Conservation (phyloP, 768 basidiomycete species). For the Fibroporia radiculosa region DNA sequence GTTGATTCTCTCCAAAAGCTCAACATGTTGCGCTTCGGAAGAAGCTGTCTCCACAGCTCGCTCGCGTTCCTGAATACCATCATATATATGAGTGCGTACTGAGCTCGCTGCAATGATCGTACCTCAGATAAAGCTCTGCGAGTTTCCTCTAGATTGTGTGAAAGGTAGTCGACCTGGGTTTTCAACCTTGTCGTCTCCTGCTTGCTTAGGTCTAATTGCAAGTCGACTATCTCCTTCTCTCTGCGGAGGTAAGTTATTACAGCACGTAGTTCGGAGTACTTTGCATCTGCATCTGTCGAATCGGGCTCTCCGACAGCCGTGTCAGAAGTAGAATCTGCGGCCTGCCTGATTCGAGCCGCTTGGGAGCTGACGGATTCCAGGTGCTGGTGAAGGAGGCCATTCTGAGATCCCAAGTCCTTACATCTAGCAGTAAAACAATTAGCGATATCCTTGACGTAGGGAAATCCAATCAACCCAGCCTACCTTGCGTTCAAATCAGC, state of each 20-base stretch:
- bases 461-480: too few relatives aligned
- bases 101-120: background rate
- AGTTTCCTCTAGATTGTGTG: constrained; percentile 62
- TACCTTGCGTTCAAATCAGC: constrained; percentile 65
- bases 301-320: constrained; percentile 39
- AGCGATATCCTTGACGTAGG: too few relatives aligned
- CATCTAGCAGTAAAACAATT: constrained; percentile 33
- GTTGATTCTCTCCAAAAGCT: constrained; percentile 80
- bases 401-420: constrained; percentile 71
- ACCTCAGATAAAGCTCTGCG: constrained; percentile 68
- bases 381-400: constrained; percentile 71
- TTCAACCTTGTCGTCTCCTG: constrained; percentile 71
- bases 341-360: constrained; percentile 71
- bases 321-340: constrained; percentile 45
- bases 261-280: constrained; percentile 65
- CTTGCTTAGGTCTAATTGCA: constrained; percentile 76
- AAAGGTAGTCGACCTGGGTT: constrained; percentile 67
- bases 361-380: constrained; percentile 79
- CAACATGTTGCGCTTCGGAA: constrained; percentile 73
- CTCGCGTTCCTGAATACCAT: constrained; percentile 60
- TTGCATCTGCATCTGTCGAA: constrained; percentile 42
- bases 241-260: constrained; percentile 79
- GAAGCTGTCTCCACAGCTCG: constrained; percentile 62
- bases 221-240: constrained; percentile 88
- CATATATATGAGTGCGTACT: background rate